Evolutionary conservation across 257 asterid genomes (phyloP).

Genomic region (Marsdenia floribunda): DNA sequence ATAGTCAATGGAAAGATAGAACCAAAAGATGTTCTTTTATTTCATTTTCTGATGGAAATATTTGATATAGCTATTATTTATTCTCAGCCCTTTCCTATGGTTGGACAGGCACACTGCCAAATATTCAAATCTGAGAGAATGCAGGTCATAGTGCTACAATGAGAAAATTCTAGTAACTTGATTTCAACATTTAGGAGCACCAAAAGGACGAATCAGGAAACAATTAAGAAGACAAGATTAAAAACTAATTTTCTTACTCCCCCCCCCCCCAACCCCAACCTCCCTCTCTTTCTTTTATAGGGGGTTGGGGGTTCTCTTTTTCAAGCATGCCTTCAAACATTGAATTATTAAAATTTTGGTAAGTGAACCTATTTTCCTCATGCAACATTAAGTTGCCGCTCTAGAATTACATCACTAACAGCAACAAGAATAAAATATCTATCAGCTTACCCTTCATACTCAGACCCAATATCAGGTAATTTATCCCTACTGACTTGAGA

Average conservation of each 20-base stretch:
- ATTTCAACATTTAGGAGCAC: neutral
- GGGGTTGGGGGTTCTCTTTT: too few relatives aligned
- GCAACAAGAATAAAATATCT: neutral
- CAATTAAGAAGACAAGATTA: neutral
- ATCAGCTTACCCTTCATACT: slow-evolving; percentile 85
- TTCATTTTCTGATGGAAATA: neutral
- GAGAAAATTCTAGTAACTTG: neutral
- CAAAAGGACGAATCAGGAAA: slow-evolving; percentile 1
- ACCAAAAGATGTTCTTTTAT: neutral
- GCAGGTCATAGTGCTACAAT: neutral
- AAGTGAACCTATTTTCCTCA: neutral
- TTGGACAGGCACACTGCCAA: neutral
- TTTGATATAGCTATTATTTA: neutral
- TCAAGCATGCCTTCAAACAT: neutral
- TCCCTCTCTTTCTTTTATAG: neutral
- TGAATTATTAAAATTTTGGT: neutral
- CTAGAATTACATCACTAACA: neutral
- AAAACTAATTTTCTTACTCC: neutral
- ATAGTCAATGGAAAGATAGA: neutral
- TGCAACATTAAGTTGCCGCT: neutral
- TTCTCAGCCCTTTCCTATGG: neutral
- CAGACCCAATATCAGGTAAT: slow-evolving; percentile 95
- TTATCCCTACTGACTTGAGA: slow-evolving; percentile 98
- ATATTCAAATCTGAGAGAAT: neutral
- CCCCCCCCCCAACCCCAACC: too few relatives aligned